Conservation (phyloP, 306 rosid species). For the Inga leiocalycina region DNA sequence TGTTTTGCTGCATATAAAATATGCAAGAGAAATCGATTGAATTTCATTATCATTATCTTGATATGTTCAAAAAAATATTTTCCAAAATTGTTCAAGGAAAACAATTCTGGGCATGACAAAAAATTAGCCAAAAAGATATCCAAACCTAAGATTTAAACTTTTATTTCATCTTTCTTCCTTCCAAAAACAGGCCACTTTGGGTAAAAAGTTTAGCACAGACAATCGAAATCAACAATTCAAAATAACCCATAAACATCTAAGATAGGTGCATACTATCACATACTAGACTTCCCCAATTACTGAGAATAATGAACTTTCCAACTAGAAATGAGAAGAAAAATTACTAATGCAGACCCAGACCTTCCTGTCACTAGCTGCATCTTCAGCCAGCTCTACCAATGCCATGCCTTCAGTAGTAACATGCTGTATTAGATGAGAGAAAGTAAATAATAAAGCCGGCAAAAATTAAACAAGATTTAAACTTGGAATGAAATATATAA, state of each 20-base stretch:
- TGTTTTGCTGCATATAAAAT: constrained; percentile 18
- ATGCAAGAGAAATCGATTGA: not conserved
- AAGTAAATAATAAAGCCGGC: constrained; percentile 11
- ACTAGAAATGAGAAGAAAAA: not conserved
- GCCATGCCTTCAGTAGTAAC: constrained; percentile 87
- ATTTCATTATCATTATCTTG: constrained; percentile 8
- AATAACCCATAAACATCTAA: not conserved
- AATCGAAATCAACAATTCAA: not conserved
- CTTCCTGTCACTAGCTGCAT: constrained; percentile 90
- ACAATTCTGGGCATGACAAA: not conserved
- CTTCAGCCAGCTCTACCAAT: constrained; percentile 89
- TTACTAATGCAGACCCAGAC: constrained; percentile 32
- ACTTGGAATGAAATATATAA: not conserved
- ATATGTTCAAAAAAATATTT: not conserved
- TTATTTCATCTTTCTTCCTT: constrained; percentile 1
- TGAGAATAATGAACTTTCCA: not conserved
- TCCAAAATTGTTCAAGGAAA: not conserved
- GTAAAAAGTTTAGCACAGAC: not conserved
- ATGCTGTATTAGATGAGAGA: constrained; percentile 61
- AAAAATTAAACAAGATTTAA: constrained; percentile 11
- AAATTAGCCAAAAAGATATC: not conserved
- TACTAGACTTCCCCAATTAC: not conserved
- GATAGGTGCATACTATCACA: not conserved
- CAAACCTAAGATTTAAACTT: not conserved
- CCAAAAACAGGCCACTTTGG: not conserved